Base-by-base conservation (phyloP, 345 rosid genomes). In the Linum trigynum region DNA sequence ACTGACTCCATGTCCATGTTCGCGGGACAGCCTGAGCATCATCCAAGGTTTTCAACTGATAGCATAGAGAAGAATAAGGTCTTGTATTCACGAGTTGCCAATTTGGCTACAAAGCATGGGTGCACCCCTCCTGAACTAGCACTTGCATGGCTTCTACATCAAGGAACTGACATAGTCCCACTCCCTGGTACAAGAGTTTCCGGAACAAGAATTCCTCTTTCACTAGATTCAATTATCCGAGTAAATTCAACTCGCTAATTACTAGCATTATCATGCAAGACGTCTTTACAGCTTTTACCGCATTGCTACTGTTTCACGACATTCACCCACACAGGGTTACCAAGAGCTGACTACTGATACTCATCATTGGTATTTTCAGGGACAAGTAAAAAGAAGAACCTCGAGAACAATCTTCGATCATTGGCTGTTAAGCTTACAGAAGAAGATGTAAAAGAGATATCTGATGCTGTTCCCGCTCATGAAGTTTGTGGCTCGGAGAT, bases 41-140 rank as follows among this genome's bases (percentile, higher is more conserved):
- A 9, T 67, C 85, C 84, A 35, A 81, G 84, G 62, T 85, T 79
- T 39, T 58, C 45, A 0, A 81, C 79, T 5, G 80, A 78, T 60
- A 79, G 76, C 32, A 38, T 79, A 15, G 82, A 77, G 77, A 80
- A 78, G 77, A 85, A 85, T 77, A 82, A 81, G 63, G 7, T 67
- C 59, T 12, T 79, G 55, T 79, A 77, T 36, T 1, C 40, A 4
- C 76, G 75, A 16, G 40, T 80, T 2, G 72, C 69, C 2, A 66
- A 74, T 17, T 72, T 80, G 15, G 79, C 84, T 5, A n/a, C 67
- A 56, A 82, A 77, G 69, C 66, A 72, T 59, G 55, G 53, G n/a
- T 77, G 87, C 73, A 79, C 62, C 2, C 58, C 68, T 48, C 76
- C 87, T 62, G 82, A 85, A 39, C 63, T 85, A 9, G 84, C 90